Evolutionary conservation across 108 stramenopile species (phyloP), one percentile per base, ranked within the genome.

Genomic region (Mediolabrus comicus): DNA sequence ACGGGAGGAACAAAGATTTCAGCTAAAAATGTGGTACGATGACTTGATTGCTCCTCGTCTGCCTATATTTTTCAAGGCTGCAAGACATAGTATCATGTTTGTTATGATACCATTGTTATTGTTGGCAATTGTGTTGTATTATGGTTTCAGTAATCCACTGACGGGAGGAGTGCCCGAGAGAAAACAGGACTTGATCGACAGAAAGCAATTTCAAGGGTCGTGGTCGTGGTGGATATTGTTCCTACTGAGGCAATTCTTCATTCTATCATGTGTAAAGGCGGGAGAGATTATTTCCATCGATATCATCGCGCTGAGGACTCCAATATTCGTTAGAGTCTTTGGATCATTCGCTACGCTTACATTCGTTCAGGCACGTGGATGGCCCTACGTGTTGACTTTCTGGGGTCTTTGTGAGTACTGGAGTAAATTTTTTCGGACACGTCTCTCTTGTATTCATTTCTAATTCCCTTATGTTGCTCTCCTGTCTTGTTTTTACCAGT

Each of bases 281-380:
- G 68, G 67, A 22, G 79, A 80, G 54, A 69, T 80, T 5, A 55
- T 87, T 13, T 26, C 80, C 2, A 84, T 90, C 54, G 84, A 85
- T 32, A 80, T 76, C 11, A 32, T 85, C 25, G 69, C 70, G 13
- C 54, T 87, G 27, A 46, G 79, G 11, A 82, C 83, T 25, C 65
- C 74, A 6, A 14, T 77, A 1, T 71, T 75, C 25, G 34, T 86
- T 27, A 76, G 67, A 41, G 29, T 69, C 3, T 32, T 90, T 19
- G 86, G 86, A 19, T 80, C 72, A 3, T 59, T 83, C 53, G 67
- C 70, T 24, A 80, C 84, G n/a, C 70, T 90, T 10, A 64, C 82
- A 56, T 58, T 85, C 46, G 71, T 87, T 16, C 89, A 90, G 63
- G 67, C 81, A 35, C 72, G 80, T 49, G 86, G 84, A 22, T 84